A percentile compares a stretch with the other conserved stretches of the same genome.
Conservation (phyloP, 495 filamentous ascomycete genomes). For the Aspergillus ostianus region DNA sequence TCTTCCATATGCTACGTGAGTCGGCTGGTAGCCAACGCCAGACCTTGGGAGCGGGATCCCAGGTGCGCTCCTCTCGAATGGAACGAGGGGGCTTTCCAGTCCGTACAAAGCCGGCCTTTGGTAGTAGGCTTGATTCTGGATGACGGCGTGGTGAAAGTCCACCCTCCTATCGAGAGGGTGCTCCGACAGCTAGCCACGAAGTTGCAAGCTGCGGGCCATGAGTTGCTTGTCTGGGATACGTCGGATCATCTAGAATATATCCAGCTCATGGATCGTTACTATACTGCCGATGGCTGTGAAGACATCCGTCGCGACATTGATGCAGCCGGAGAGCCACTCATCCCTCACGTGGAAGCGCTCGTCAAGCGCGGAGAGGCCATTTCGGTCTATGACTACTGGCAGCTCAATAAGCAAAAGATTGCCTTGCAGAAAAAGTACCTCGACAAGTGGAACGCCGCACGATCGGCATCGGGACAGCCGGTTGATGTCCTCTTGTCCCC, state of each 20-base stretch:
- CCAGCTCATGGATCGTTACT: constrained; percentile 49
- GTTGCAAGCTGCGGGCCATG: constrained; percentile 43
- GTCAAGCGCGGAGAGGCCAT: constrained; percentile 50
- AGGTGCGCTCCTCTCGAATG: constrained; percentile 47
- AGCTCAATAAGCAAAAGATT: constrained; percentile 52
- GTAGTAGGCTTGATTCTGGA: constrained; percentile 49
- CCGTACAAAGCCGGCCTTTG: constrained; percentile 40
- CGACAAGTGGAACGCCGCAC: constrained; percentile 50
- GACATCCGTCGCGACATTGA: constrained; percentile 51
- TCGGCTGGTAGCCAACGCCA: constrained; percentile 34
- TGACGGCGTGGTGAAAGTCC: constrained; percentile 49
- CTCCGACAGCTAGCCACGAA: constrained; percentile 35
- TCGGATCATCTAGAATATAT: constrained; percentile 44
- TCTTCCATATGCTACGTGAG: constrained; percentile 39
- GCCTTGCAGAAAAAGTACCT: constrained; percentile 54
- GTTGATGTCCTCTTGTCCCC: constrained; percentile 65
- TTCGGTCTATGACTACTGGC: constrained; percentile 56
- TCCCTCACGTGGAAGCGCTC: constrained; percentile 48
- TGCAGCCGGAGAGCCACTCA: constrained; percentile 50
- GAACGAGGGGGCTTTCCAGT: constrained; percentile 38
- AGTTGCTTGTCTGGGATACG: constrained; percentile 47
- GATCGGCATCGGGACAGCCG: constrained; percentile 45
- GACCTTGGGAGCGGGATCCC: constrained; percentile 48
- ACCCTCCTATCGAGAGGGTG: constrained; percentile 47
- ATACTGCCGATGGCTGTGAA: constrained; percentile 54